Evolutionary conservation across 495 filamentous ascomycete species (phyloP).

Genomic region (Annulohypoxylon bovei): DNA sequence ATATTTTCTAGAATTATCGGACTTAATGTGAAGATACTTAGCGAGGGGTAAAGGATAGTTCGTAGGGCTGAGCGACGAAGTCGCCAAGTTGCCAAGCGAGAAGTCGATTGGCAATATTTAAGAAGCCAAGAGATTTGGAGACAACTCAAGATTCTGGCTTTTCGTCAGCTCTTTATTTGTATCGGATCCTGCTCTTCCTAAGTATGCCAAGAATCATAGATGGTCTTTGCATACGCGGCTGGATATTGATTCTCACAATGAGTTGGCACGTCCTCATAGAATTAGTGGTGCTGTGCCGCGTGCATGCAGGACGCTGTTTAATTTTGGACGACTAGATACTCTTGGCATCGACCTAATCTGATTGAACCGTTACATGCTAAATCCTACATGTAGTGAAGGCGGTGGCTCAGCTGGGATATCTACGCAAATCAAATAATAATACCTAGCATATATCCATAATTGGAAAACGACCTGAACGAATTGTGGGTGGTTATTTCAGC

Average conservation of each 20-base stretch:
- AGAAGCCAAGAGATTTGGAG: slow-evolving; percentile 20
- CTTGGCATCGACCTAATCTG: slow-evolving; percentile 5
- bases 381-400: slow-evolving; percentile 10
- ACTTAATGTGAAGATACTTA: not conserved
- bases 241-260: slow-evolving; percentile 9
- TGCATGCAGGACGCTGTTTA: not conserved
- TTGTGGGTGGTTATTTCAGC: not conserved
- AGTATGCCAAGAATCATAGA: not conserved
- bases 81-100: slow-evolving; percentile 31
- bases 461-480: not conserved
- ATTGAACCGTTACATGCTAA: slow-evolving; percentile 6
- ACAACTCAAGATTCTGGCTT: slow-evolving; percentile 2
- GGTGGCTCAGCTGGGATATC: not conserved
- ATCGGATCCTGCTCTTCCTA: not conserved
- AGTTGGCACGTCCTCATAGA: slow-evolving; percentile 19
- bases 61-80: slow-evolving; percentile 21
- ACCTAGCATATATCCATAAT: not conserved
- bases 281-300: slow-evolving; percentile 18
- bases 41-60: not conserved
- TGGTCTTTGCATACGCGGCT: not conserved
- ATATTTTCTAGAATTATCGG: not conserved
- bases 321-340: slow-evolving; percentile 11
- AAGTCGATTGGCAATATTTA: slow-evolving; percentile 20
- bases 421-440: not conserved
- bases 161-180: not conserved